phyloP scores from a whole-genome alignment of 2,329 filamentous ascomycete species.

The Reticulascus tulasneorum region DNA sequence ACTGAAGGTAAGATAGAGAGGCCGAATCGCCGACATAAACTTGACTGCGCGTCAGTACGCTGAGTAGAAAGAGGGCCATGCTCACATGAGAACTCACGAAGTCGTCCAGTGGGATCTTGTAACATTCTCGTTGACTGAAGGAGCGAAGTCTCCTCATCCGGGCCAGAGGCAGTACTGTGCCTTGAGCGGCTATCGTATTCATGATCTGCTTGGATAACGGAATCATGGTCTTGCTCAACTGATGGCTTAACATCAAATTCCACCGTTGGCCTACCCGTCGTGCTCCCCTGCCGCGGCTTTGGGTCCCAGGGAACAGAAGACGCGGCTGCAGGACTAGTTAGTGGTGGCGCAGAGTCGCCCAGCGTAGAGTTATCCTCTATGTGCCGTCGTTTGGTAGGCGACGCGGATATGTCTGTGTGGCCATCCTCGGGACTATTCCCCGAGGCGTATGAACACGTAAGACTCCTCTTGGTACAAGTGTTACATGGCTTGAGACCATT shows the following conservation, averaged over 20 bases:
- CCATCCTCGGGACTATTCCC: slow-evolving; percentile 7
- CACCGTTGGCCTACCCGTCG: slow-evolving; percentile 5
- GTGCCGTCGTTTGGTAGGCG: slow-evolving; percentile 13
- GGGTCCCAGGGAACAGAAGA: slow-evolving; percentile 7
- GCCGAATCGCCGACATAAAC: slow-evolving; percentile 63
- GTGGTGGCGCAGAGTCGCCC: slow-evolving; percentile 2
- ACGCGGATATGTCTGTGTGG: slow-evolving; percentile 8
- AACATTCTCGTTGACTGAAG: slow-evolving; percentile 55
- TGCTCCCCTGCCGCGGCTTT: slow-evolving; percentile 2
- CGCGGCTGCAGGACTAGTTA: slow-evolving; percentile 7
- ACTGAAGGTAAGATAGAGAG: slow-evolving; percentile 56
- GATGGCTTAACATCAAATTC: slow-evolving; percentile 10
- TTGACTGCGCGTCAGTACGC: no score
- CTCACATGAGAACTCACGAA: slow-evolving; percentile 36
- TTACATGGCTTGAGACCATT: slow-evolving; percentile 19
- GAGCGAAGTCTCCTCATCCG: slow-evolving; percentile 53
- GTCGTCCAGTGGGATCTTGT: slow-evolving; percentile 52
- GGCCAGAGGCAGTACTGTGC: slow-evolving; percentile 36
- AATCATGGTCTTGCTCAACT: slow-evolving; percentile 6
- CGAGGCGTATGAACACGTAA: slow-evolving; percentile 16
- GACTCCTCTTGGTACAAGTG: slow-evolving; percentile 17
- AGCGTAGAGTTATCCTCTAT: slow-evolving; percentile 7
- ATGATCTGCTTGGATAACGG: slow-evolving; percentile 2
- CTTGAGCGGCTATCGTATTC: slow-evolving; percentile 22
- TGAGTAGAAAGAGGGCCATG: slow-evolving; percentile 10